phyloP scores from a whole-genome alignment of 169 alveolate species.

The Plasmodium vivax region DNA sequence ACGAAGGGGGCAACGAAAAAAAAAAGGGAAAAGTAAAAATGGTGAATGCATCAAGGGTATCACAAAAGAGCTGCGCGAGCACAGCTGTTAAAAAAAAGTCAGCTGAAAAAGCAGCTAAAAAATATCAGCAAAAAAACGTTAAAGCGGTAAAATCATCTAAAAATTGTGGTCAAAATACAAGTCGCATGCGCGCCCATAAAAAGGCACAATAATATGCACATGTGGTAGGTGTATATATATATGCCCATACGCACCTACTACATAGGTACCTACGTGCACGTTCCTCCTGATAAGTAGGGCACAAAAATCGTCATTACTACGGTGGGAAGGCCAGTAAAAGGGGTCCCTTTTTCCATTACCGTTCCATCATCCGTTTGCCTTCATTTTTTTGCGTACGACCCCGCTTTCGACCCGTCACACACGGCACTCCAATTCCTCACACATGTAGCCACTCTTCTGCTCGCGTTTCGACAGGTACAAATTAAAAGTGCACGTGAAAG shows the following conservation, averaged over 20 bases:
- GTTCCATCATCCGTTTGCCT: background rate
- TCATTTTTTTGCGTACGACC: background rate
- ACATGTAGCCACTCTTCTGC: background rate
- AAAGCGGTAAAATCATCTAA: background rate
- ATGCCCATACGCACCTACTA: background rate
- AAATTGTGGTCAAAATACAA: background rate
- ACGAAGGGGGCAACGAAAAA: background rate
- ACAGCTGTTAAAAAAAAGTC: background rate
- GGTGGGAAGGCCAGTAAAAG: background rate
- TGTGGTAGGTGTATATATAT: background rate
- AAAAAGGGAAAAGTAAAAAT: background rate
- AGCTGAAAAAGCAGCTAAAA: background rate
- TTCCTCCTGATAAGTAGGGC: background rate
- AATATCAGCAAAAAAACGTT: background rate
- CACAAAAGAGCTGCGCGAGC: background rate
- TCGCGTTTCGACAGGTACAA: constrained; percentile 7
- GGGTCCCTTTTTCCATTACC: background rate
- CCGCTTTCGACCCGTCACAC: background rate
- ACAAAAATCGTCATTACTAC: background rate
- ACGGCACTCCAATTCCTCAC: constrained; percentile 11
- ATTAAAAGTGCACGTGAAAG: constrained; percentile 37
- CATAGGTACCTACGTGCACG: background rate
- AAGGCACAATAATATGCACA: background rate
- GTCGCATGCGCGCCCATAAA: background rate
- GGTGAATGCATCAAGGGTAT: background rate